Conservation (phyloP, 2,329 filamentous ascomycete species). For the Fusarium longipes region DNA sequence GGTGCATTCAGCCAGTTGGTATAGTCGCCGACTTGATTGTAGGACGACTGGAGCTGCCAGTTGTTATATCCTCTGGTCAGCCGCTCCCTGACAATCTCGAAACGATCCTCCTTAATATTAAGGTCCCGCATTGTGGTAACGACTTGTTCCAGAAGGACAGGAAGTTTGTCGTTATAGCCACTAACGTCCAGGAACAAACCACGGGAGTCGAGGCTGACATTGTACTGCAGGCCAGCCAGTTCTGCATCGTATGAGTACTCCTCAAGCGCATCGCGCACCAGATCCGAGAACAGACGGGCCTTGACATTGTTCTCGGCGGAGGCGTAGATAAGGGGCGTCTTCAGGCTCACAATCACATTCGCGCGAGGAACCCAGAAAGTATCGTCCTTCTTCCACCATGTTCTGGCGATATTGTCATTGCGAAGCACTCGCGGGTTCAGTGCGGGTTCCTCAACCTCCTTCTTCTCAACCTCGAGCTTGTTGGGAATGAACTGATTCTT, state of each 20-base stretch:
- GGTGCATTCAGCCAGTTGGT: slow-evolving; percentile 80
- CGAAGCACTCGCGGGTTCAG: slow-evolving; percentile 83
- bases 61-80: slow-evolving; percentile 82
- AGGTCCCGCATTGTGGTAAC: slow-evolving; percentile 85
- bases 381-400: slow-evolving; percentile 99
- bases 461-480: slow-evolving; percentile 93
- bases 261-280: slow-evolving; percentile 88
- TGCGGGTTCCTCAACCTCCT: slow-evolving; percentile 80
- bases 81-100: slow-evolving; percentile 90
- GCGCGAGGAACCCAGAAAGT: slow-evolving; percentile 98
- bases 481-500: slow-evolving; percentile 96
- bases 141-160: slow-evolving; percentile 90
- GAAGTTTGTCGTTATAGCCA: slow-evolving; percentile 97
- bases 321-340: slow-evolving; percentile 81
- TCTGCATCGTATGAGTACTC: slow-evolving; percentile 98
- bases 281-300: slow-evolving; percentile 81
- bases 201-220: slow-evolving; percentile 75
- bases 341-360: slow-evolving; percentile 82
- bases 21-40: slow-evolving; percentile 86
- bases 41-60: slow-evolving; percentile 88
- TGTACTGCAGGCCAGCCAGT: slow-evolving; percentile 87
- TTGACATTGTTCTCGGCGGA: slow-evolving; percentile 84
- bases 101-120: slow-evolving; percentile 85
- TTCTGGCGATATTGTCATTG: slow-evolving; percentile 81
- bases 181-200: slow-evolving; percentile 83